Evolutionary conservation across 805 yeast species (phyloP).

Genomic region (Blastobotrys terrestris): DNA sequence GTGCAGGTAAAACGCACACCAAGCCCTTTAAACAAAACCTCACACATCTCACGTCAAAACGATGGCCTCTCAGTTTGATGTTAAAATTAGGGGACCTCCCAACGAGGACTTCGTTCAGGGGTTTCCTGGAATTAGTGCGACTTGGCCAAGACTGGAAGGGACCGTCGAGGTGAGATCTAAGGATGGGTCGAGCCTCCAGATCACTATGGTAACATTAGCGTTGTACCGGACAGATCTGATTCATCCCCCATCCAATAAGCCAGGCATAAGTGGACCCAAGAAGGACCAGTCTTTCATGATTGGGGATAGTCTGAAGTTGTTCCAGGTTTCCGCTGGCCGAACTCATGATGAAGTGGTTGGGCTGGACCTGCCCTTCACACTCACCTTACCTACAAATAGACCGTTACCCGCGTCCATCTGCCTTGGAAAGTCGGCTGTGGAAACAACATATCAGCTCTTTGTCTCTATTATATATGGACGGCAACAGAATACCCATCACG

Average conservation of each 20-base stretch:
- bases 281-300: constrained; percentile 33
- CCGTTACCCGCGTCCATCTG: constrained; percentile 33
- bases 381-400: constrained; percentile 29
- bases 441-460: constrained; percentile 31
- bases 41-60: not conserved
- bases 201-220: constrained; percentile 30
- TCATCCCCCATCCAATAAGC: constrained; percentile 30
- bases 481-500: constrained; percentile 17
- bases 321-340: constrained; percentile 19
- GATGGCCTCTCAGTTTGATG: constrained; percentile 12
- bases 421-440: constrained; percentile 25
- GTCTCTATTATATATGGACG: constrained; percentile 27
- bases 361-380: constrained; percentile 35
- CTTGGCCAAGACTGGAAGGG: constrained; percentile 37
- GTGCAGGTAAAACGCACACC: not conserved
- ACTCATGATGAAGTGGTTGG: constrained; percentile 24
- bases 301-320: constrained; percentile 27
- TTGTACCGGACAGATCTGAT: constrained; percentile 36
- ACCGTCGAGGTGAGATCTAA: constrained; percentile 33
- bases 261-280: constrained; percentile 26
- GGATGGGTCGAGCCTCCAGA: constrained; percentile 20
- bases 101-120: constrained; percentile 38
- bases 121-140: constrained; percentile 38
- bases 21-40: not conserved
- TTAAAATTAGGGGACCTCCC: constrained; percentile 32